A percentile compares a stretch with the other conserved stretches of the same genome.
Evolutionary conservation across 2,329 filamentous ascomycete species (phyloP).

Genomic region (Xylaria sp.): DNA sequence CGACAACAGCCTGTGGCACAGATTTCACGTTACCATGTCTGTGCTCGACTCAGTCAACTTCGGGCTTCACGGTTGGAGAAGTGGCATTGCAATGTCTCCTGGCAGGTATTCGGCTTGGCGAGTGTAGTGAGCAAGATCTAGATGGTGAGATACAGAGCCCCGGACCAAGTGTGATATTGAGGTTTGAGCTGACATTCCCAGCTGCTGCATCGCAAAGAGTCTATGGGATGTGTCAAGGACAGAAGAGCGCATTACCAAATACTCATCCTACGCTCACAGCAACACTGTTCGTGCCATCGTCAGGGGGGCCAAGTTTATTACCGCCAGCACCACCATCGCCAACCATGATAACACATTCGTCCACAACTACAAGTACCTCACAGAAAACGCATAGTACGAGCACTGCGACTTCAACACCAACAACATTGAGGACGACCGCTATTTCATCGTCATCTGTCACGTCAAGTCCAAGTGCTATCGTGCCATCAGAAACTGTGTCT

Average conservation of each 20-base stretch:
- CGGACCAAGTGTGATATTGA: neutral
- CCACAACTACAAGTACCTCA: neutral
- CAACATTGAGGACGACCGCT: neutral
- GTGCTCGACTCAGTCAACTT: slow-evolving; percentile 53
- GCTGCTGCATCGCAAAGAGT: slow-evolving; percentile 32
- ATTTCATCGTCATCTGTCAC: slow-evolving; percentile 2
- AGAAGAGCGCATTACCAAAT: slow-evolving; percentile 46
- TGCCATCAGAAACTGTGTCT: neutral
- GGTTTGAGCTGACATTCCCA: slow-evolving; percentile 23
- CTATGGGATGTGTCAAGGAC: slow-evolving; percentile 53
- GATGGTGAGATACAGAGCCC: slow-evolving; percentile 30
- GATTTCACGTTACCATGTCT: slow-evolving; percentile 55
- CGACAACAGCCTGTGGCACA: slow-evolving; percentile 42
- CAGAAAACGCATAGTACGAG: neutral
- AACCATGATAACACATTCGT: neutral
- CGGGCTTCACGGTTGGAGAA: slow-evolving; percentile 67
- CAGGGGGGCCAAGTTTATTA: slow-evolving; percentile 17
- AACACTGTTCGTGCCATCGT: slow-evolving; percentile 41
- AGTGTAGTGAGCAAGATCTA: slow-evolving; percentile 46
- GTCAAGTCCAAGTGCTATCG: slow-evolving; percentile 9
- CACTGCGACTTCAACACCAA: neutral
- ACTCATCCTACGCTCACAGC: slow-evolving; percentile 56
- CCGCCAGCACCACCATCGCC: slow-evolving; percentile 10
- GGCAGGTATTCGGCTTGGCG: slow-evolving; percentile 44
- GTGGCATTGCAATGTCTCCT: slow-evolving; percentile 63